Base-by-base conservation (phyloP, 2,329 filamentous ascomycete species). In the Lachnellula suecica region DNA sequence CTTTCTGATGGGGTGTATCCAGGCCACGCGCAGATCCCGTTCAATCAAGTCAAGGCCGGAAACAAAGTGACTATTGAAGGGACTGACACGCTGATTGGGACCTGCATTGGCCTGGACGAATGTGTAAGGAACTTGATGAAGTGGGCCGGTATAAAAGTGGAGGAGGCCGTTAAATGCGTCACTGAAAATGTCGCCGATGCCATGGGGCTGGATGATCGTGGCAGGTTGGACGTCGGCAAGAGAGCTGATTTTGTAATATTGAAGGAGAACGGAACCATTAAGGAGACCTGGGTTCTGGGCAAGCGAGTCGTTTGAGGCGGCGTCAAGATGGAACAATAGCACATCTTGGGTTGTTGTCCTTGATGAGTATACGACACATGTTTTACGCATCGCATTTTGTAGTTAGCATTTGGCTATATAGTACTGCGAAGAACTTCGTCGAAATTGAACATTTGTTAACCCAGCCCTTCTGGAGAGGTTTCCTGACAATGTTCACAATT, bases 61-160 rank as follows among this genome's bases (percentile, higher is more conserved):
- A 74, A 73, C 23, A 66, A 70, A 45, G 79, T 78, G 0, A 76
- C 74, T 0, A 79, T 81, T 41, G 72, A 74, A 13, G 75, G 74
- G 2, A 81, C 77, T 0, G 72, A 80, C 10, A 82, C 78, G 9
- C 62, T 82, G 48, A 75, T 81, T 23, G 79, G 79, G 0, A 77
- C 77, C 1, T 79, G 77, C 57, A 76, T 77, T 27, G 69, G 71
- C 3, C 59, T 83, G 49, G 72, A 78, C 50, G 70, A 79, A 52
- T 77, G 76, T 52, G 72, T 82, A 13, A 66, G 72, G 44, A 81
- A 66, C 40, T 47, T 66, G 13, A 66, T 63, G 59, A 29, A 25
- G 4, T 64, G 61, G 63, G 60, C 62, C 4, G 54, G 52, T 17
- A 59, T 66, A 13, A 31, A 47, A 4, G 20, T 66, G 8, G 54